phyloP scores from a whole-genome alignment of 1,284 basidiomycete genomes.

The Rhodotorula sp. region DNA sequence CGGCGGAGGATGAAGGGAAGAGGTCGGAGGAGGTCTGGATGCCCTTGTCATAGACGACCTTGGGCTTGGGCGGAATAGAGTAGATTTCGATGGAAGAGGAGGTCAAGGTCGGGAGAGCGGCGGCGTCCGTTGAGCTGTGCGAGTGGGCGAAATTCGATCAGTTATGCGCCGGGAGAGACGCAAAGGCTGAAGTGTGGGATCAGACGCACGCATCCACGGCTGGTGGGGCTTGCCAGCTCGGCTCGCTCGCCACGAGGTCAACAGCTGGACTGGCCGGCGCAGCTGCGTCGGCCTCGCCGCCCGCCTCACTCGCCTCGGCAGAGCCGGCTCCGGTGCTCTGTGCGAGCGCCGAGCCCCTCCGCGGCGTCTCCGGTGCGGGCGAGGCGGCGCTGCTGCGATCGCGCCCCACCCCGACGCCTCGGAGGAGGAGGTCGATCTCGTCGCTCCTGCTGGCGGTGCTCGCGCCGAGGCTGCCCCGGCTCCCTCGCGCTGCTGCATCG shows the following conservation, averaged over 20 bases:
- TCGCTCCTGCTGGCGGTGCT: conserved; percentile 33
- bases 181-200: too few relatives aligned
- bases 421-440: conserved; percentile 40
- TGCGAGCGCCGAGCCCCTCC: background rate
- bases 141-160: background rate
- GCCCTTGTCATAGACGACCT: conserved; percentile 39
- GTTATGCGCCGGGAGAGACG: background rate
- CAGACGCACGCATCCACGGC: background rate
- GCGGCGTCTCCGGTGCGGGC: background rate
- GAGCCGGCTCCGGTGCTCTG: conserved; percentile 12
- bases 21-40: conserved; percentile 34
- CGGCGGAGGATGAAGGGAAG: conserved; percentile 4
- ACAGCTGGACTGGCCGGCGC: background rate
- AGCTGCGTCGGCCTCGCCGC: background rate
- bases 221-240: background rate
- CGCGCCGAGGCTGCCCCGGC: conserved; percentile 25
- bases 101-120: background rate
- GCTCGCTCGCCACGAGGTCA: background rate
- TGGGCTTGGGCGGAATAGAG: conserved; percentile 19
- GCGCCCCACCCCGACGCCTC: conserved; percentile 29
- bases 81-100: conserved; percentile 9
- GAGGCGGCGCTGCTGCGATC: background rate
- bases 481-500: conserved; percentile 1
- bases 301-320: background rate
- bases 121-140: background rate